A percentile compares a stretch with the other conserved stretches of the same genome.
These are phyloP conservation scores for Sphagnurus paluster DNA, from an alignment of 1,284 basidiomycete species.

Conservation along the genomic window DNA sequence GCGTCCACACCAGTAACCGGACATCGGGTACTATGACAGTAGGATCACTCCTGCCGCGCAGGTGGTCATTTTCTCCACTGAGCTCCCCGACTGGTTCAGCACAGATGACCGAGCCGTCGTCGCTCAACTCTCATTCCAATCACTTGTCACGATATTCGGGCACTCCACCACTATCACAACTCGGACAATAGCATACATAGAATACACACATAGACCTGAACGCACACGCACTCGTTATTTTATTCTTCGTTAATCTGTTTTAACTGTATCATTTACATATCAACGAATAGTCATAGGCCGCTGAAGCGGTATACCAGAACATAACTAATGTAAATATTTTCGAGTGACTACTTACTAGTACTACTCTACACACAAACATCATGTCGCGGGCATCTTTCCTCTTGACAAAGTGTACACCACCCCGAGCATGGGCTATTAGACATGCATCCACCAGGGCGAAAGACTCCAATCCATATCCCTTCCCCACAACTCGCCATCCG, in stretches of 20 bases:
- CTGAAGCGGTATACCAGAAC: too few species aligned
- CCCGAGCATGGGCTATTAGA: not conserved
- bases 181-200: constrained; percentile 9
- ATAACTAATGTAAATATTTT: too few species aligned
- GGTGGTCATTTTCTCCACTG: constrained; percentile 37
- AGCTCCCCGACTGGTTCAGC: constrained; percentile 26
- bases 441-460: constrained; percentile 1
- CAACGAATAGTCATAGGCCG: too few species aligned
- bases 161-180: constrained; percentile 5
- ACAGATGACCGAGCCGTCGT: constrained; percentile 14
- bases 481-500: constrained; percentile 49
- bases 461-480: constrained; percentile 39
- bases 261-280: constrained; percentile 5
- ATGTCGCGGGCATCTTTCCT: constrained; percentile 7
- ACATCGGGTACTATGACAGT: constrained; percentile 34
- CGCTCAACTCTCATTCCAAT: constrained; percentile 10
- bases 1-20: constrained; percentile 28
- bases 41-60: constrained; percentile 33
- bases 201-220: not conserved
- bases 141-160: constrained; percentile 10
- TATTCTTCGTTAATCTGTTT: constrained; percentile 9
- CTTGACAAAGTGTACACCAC: not conserved
- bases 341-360: too few species aligned
- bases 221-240: constrained; percentile 6
- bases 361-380: too few species aligned